Percentiles rank a stretch among this genome's conserved stretches.
These are phyloP conservation scores for Bromus sterilis DNA, from an alignment of 176 grass and related monocot species.

Conservation along the genomic window DNA sequence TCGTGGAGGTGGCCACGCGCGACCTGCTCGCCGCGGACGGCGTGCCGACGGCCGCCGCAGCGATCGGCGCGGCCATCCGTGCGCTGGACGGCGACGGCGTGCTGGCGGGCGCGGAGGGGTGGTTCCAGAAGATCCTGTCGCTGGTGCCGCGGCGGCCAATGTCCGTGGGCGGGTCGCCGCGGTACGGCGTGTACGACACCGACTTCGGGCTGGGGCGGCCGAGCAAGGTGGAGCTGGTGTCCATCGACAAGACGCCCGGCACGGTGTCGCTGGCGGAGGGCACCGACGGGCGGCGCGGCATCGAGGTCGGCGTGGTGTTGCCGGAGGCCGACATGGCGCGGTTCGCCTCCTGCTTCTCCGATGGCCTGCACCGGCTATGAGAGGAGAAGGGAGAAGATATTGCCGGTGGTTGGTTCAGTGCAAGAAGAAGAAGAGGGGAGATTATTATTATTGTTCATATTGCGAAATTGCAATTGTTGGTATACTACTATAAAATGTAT, in stretches of 20 bases:
- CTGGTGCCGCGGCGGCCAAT: slow-evolving; percentile 64
- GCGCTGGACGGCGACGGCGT: slow-evolving; percentile 52
- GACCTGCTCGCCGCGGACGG: slow-evolving; percentile 44
- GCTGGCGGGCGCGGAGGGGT: slow-evolving; percentile 62
- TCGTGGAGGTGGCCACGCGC: slow-evolving; percentile 47
- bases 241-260: slow-evolving; percentile 90
- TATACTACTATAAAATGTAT: background rate
- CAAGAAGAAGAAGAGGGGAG: background rate
- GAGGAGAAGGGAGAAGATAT: background rate
- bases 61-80: slow-evolving; percentile 53
- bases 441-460: background rate
- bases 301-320: slow-evolving; percentile 86
- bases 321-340: slow-evolving; percentile 57
- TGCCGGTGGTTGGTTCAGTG: background rate
- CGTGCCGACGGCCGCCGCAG: slow-evolving; percentile 46
- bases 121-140: slow-evolving; percentile 78
- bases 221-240: slow-evolving; percentile 71
- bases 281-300: slow-evolving; percentile 41
- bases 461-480: background rate
- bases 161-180: slow-evolving; percentile 85
- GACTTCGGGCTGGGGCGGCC: slow-evolving; percentile 74
- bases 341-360: slow-evolving; percentile 42
- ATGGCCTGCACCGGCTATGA: slow-evolving; percentile 34
- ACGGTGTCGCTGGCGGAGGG: slow-evolving; percentile 81
- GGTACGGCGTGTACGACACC: slow-evolving; percentile 68